phyloP scores from a whole-genome alignment of 306 rosid species.

The Castanea crenata region DNA sequence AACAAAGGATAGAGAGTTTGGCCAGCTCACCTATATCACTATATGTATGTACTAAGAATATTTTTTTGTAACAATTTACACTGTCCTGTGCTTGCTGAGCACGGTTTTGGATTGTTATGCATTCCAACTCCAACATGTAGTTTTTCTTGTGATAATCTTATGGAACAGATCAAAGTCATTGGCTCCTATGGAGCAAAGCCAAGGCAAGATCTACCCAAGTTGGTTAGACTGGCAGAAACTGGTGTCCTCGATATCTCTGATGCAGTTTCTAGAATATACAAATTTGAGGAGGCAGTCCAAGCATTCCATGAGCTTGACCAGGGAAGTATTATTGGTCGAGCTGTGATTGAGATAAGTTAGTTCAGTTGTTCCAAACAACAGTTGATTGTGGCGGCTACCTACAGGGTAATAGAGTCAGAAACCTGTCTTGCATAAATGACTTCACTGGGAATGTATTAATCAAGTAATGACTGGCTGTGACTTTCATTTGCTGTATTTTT shows the following conservation, averaged over 20 bases:
- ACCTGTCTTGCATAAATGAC: neutral
- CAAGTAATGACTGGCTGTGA: neutral
- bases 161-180: constrained; percentile 72
- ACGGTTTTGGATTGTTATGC: neutral
- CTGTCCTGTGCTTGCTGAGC: neutral
- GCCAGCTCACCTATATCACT: neutral
- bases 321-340: constrained; percentile 73
- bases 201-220: constrained; percentile 97
- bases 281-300: constrained; percentile 65
- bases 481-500: neutral
- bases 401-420: too few relatives aligned
- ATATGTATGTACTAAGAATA: neutral
- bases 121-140: neutral
- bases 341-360: constrained; percentile 68
- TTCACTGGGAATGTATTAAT: neutral
- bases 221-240: constrained; percentile 79
- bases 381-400: constrained; percentile 5
- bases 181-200: constrained; percentile 96
- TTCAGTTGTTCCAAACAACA: constrained; percentile 10
- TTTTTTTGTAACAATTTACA: neutral
- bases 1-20: neutral
- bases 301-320: constrained; percentile 84
- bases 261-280: constrained; percentile 83
- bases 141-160: neutral
- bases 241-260: constrained; percentile 65